These are phyloP conservation scores for Plasmodium yoelii DNA, from an alignment of 169 alveolate species.

Conservation along the genomic window DNA sequence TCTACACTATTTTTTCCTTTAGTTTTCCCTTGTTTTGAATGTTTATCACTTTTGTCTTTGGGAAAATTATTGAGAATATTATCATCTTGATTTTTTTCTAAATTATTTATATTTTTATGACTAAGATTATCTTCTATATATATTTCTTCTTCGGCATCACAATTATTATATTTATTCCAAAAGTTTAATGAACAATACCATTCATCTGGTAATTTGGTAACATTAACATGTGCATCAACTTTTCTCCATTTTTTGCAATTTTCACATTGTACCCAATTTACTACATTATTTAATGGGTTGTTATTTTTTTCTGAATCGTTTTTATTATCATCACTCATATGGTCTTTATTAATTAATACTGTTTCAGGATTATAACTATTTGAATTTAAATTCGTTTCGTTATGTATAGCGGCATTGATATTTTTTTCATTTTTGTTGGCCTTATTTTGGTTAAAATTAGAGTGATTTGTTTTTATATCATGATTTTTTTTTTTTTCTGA, in stretches of 20 bases:
- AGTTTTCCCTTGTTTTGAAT: conserved; percentile 1
- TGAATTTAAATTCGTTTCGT: not conserved
- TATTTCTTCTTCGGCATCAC: conserved; percentile 67
- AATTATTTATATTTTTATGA: not conserved
- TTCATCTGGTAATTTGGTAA: conserved; percentile 82
- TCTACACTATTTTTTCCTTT: conserved; percentile 7
- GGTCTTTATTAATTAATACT: not conserved
- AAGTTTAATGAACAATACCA: conserved; percentile 85
- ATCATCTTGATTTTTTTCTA: not conserved
- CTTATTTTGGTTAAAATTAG: not conserved
- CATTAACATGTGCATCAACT: conserved; percentile 77
- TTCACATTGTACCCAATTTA: conserved; percentile 88
- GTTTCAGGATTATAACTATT: not conserved
- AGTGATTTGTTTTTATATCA: no score
- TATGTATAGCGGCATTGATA: not conserved
- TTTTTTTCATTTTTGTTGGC: not conserved
- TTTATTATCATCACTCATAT: not conserved
- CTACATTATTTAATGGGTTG: conserved; percentile 49
- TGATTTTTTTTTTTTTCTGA: no score
- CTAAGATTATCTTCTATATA: conserved; percentile 28
- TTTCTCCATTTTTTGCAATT: conserved; percentile 85
- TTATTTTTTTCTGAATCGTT: not conserved
- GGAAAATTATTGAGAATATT: not conserved
- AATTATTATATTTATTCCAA: conserved; percentile 75
- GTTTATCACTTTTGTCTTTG: not conserved